A percentile compares a stretch with the other conserved stretches of the same genome.
phyloP scores from a whole-genome alignment of 371 early-diverging fungal species.

The Rhizopus delemar region DNA sequence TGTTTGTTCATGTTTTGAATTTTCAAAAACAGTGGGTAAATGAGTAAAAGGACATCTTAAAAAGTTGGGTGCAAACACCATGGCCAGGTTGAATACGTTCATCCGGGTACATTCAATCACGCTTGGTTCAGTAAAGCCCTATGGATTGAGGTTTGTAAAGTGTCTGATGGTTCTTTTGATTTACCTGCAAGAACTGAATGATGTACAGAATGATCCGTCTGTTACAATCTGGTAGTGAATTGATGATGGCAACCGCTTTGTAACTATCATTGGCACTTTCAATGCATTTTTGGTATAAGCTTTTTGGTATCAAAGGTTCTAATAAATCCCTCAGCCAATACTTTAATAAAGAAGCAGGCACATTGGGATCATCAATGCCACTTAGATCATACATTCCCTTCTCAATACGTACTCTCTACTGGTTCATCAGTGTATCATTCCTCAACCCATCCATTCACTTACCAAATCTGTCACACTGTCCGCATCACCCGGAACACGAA shows the following conservation, averaged over 20 bases:
- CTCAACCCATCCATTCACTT: constrained; percentile 12
- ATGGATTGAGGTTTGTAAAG: background rate
- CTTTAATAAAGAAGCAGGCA: constrained; percentile 90
- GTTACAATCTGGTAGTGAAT: constrained; percentile 72
- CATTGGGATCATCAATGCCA: constrained; percentile 84
- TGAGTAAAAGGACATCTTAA: constrained; percentile 84
- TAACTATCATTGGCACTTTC: constrained; percentile 54
- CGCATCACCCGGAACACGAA: constrained; percentile 94
- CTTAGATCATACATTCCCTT: constrained; percentile 72
- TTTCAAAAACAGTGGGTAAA: constrained; percentile 76
- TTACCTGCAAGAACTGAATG: constrained; percentile 78
- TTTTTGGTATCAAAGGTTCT: constrained; percentile 86
- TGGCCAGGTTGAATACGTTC: constrained; percentile 87
- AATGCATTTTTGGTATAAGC: constrained; percentile 77
- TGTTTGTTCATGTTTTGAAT: constrained; percentile 69
- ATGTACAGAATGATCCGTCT: constrained; percentile 77
- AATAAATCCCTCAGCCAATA: constrained; percentile 93
- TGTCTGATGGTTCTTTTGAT: background rate
- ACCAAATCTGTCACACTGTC: constrained; percentile 84
- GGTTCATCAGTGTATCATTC: no score
- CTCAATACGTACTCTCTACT: constrained; percentile 76
- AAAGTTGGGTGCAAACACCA: constrained; percentile 97
- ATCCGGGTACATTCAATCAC: constrained; percentile 80
- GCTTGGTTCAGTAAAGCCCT: constrained; percentile 74
- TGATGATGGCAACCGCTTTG: constrained; percentile 64